Percentiles rank a stretch among this genome's conserved stretches.
These are phyloP conservation scores for Symbiodinium pilosum DNA, from an alignment of 73 alveolate species.

Conservation along the genomic window DNA sequence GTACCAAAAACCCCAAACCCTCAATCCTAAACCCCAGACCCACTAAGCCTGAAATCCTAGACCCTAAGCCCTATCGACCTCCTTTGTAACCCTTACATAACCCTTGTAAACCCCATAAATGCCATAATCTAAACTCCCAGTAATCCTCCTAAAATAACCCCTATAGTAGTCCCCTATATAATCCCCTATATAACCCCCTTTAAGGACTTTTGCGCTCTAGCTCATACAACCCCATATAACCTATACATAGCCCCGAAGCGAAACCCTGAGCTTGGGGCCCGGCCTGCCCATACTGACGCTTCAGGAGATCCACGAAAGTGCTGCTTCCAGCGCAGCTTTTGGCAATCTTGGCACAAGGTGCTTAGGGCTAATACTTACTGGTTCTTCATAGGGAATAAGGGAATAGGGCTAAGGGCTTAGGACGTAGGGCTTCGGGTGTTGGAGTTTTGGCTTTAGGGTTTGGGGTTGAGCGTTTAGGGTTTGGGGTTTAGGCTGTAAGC, in stretches of 20 bases:
- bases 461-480: not conserved
- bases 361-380: too few relatives aligned
- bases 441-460: not conserved
- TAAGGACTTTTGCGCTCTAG: too few relatives aligned
- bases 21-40: not conserved
- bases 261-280: not conserved
- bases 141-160: too few relatives aligned
- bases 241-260: too few relatives aligned
- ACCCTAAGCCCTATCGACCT: not conserved
- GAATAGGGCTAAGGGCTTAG: not conserved
- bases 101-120: not conserved
- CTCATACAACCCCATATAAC: too few relatives aligned
- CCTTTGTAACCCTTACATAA: not conserved
- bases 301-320: conserved; percentile 62
- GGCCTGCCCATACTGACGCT: conserved; percentile 42
- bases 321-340: conserved; percentile 40
- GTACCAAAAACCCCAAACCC: not conserved
- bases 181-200: too few relatives aligned
- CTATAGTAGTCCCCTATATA: too few relatives aligned
- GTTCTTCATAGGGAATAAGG: too few relatives aligned
- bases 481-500: not conserved
- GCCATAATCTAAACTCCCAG: not conserved
- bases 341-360: not conserved
- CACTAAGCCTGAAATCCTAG: not conserved
- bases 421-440: not conserved